Percentiles rank a stretch among this genome's conserved stretches.
Evolutionary conservation across 768 basidiomycete genomes (phyloP).

Genomic region (Paxillus ammoniavirescens): DNA sequence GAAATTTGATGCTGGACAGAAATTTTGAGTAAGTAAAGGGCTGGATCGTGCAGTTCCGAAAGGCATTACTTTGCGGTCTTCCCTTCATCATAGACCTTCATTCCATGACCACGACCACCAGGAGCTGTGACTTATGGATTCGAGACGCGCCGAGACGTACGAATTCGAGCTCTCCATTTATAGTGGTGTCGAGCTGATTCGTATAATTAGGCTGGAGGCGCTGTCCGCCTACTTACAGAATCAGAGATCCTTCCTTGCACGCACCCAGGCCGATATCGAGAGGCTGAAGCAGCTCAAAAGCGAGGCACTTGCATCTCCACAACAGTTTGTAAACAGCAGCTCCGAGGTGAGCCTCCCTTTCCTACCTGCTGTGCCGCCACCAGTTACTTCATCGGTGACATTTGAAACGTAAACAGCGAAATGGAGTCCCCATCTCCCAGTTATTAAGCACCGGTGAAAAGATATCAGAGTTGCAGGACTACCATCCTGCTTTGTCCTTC

Average conservation of each 20-base stretch:
- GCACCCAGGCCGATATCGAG: slow-evolving; percentile 62
- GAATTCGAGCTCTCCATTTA: slow-evolving; percentile 2
- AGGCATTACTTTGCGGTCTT: neutral
- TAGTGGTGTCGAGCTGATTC: slow-evolving; percentile 1
- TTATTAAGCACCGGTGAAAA: slow-evolving; percentile 33
- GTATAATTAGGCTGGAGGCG: slow-evolving; percentile 42
- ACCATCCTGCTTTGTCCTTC: slow-evolving; percentile 36
- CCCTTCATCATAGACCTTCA: slow-evolving; percentile 3
- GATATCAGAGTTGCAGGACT: slow-evolving; percentile 46
- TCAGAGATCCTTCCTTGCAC: slow-evolving; percentile 57
- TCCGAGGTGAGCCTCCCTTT: slow-evolving; percentile 31
- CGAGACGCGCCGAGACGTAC: slow-evolving; percentile 36
- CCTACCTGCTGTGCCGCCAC: neutral
- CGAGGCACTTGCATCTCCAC: slow-evolving; percentile 36
- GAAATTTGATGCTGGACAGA: slow-evolving; percentile 15
- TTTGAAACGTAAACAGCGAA: slow-evolving; percentile 8
- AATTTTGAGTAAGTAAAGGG: slow-evolving; percentile 18
- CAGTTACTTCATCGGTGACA: slow-evolving; percentile 24
- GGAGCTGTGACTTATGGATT: slow-evolving; percentile 25
- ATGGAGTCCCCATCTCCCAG: slow-evolving; percentile 14
- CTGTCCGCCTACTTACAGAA: slow-evolving; percentile 63
- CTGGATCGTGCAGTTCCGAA: no score
- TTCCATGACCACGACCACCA: slow-evolving; percentile 35
- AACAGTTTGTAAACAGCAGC: slow-evolving; percentile 31
- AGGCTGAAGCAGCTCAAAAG: slow-evolving; percentile 46